Base-by-base conservation (phyloP, 768 basidiomycete species). In the Gymnopilus dilepis region DNA sequence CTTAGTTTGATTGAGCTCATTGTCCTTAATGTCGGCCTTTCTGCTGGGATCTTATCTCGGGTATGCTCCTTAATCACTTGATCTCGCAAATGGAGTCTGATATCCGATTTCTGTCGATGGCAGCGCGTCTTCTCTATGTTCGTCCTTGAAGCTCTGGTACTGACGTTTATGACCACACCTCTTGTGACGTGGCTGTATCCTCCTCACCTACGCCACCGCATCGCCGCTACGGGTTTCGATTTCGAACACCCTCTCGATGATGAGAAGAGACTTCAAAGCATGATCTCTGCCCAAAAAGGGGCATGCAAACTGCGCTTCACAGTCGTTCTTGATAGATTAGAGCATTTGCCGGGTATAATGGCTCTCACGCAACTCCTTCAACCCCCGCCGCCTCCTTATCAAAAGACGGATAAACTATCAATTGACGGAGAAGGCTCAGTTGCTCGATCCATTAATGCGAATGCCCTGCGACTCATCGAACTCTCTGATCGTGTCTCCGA, bases 71-170 rank as follows among this genome's bases (percentile, higher is more conserved):
- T n/a, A n/a, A n/a, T n/a, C n/a, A n/a, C n/a, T n/a, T n/a, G n/a
- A n/a, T n/a, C n/a, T n/a, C n/a, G n/a, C n/a, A n/a, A n/a, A n/a
- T n/a, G n/a, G n/a, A n/a, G n/a, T n/a, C n/a, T n/a, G n/a, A n/a
- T n/a, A n/a, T n/a, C n/a, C n/a, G n/a, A n/a, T n/a, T n/a, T n/a
- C n/a, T n/a, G n/a, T n/a, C n/a, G n/a, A n/a, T n/a, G n/a, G n/a
- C n/a, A n/a, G n/a, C n/a, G n/a, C n/a, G n/a, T n/a, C n/a, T n/a
- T 96, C 79, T 92, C 92, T 0, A 95, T 95, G 91, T 94, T 96
- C 64, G 94, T 96, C 62, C 77, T 95, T 50, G 85, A 87, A 45
- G 88, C 90, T 3, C 76, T 94, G 43, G 76, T 94, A 50, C 78
- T 94, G 45, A 94, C 94, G 0, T 88, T 92, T 77, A 83, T 92